Conservation (phyloP, 1,139 yeast species). For the Yamadazyma diospyri region DNA sequence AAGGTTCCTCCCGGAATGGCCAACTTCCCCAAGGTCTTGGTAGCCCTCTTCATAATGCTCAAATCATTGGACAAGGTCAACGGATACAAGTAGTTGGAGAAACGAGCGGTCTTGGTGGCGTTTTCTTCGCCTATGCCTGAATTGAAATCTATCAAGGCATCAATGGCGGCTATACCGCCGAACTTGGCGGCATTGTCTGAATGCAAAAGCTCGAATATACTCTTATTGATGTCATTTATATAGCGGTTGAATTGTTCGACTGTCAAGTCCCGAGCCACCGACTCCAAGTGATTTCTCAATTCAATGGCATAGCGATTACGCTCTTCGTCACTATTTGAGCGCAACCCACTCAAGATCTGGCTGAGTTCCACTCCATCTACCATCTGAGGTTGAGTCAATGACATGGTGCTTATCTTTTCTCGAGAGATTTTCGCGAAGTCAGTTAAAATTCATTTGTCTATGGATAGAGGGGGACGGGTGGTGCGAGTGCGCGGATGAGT, state of each 20-base stretch:
- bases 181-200: constrained; percentile 67
- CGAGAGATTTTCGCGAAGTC: constrained; percentile 1
- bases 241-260: constrained; percentile 77
- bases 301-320: constrained; percentile 62
- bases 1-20: constrained; percentile 88
- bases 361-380: constrained; percentile 51
- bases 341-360: constrained; percentile 52
- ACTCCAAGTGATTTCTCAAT: constrained; percentile 60
- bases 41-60: constrained; percentile 83
- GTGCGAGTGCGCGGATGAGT: too few relatives aligned
- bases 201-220: constrained; percentile 80
- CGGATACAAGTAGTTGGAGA: constrained; percentile 81
- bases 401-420: constrained; percentile 4
- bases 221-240: constrained; percentile 82
- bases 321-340: constrained; percentile 49
- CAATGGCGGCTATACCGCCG: constrained; percentile 91
- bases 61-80: constrained; percentile 80
- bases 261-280: constrained; percentile 70
- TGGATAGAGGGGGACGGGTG: neutral
- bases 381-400: constrained; percentile 14
- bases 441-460: neutral
- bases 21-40: constrained; percentile 78
- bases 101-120: constrained; percentile 85
- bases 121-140: constrained; percentile 64
- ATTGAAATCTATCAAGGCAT: constrained; percentile 79